These are phyloP conservation scores for Monosporascus sp. DNA, from an alignment of 2,329 filamentous ascomycete genomes.

Conservation along the genomic window DNA sequence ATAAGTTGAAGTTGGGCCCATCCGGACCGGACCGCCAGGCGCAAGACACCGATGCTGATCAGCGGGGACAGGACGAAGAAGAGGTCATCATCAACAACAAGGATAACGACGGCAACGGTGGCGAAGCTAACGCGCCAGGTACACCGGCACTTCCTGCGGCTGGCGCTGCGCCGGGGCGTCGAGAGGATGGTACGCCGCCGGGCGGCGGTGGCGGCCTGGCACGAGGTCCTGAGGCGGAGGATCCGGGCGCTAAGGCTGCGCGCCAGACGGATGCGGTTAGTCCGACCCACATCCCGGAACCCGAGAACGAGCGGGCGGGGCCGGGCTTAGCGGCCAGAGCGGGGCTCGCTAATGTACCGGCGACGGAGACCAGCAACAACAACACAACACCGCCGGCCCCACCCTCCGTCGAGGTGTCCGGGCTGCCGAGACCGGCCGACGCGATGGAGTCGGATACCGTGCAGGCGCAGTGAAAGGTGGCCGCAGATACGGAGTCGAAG, in stretches of 20 bases:
- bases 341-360: too few relatives aligned
- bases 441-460: too few relatives aligned
- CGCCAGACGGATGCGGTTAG: too few relatives aligned
- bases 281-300: too few relatives aligned
- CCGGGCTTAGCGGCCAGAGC: too few relatives aligned
- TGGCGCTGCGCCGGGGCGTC: constrained; percentile 4
- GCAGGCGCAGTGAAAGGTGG: too few relatives aligned
- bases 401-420: too few relatives aligned
- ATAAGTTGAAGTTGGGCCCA: constrained; percentile 18
- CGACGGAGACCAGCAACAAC: too few relatives aligned
- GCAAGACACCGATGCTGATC: not conserved
- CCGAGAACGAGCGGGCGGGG: too few relatives aligned
- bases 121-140: not conserved
- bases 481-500: too few relatives aligned
- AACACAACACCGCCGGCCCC: too few relatives aligned
- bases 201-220: constrained; percentile 6
- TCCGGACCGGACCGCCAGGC: not conserved
- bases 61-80: not conserved
- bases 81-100: not conserved
- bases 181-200: constrained; percentile 6
- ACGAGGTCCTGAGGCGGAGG: not conserved
- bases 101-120: not conserved
- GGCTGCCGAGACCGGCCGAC: too few relatives aligned
- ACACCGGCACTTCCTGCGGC: constrained; percentile 1
- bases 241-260: not conserved